Evolutionary conservation across 192 early-diverging fungal genomes (phyloP).

Genomic region (Entrophospora sp.): DNA sequence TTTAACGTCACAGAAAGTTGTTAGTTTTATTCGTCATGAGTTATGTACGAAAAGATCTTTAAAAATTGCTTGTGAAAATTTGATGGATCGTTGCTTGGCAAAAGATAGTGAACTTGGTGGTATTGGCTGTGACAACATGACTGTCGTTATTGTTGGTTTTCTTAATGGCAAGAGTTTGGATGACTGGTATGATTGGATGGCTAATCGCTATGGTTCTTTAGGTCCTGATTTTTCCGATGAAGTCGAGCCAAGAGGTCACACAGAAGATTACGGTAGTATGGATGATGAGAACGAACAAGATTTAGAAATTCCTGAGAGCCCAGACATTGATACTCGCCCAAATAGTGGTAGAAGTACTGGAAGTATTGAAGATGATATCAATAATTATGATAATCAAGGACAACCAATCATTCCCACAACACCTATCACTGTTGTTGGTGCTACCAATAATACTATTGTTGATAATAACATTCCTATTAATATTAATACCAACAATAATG

Average conservation of each 20-base stretch:
- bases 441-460: too few species aligned
- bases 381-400: too few species aligned
- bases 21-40: conserved; percentile 68
- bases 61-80: conserved; percentile 67
- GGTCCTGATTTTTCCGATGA: conserved; percentile 4
- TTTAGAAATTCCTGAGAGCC: background rate
- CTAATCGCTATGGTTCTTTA: conserved; percentile 16
- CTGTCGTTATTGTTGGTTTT: conserved; percentile 82
- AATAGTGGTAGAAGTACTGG: too few species aligned
- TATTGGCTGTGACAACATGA: conserved; percentile 99
- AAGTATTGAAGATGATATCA: too few species aligned
- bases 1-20: conserved; percentile 82
- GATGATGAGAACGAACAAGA: background rate
- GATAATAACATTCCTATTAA: too few species aligned
- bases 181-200: conserved; percentile 64
- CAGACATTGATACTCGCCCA: too few species aligned
- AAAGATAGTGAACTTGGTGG: conserved; percentile 78
- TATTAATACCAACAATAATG: too few species aligned
- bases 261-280: background rate
- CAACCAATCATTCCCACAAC: too few species aligned
- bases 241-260: background rate
- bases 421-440: too few species aligned
- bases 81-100: conserved; percentile 92
- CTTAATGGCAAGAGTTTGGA: conserved; percentile 68
- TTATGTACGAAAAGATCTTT: conserved; percentile 26